Conservation (phyloP, 2,329 filamentous ascomycete species). For the Xylaria sp. region DNA sequence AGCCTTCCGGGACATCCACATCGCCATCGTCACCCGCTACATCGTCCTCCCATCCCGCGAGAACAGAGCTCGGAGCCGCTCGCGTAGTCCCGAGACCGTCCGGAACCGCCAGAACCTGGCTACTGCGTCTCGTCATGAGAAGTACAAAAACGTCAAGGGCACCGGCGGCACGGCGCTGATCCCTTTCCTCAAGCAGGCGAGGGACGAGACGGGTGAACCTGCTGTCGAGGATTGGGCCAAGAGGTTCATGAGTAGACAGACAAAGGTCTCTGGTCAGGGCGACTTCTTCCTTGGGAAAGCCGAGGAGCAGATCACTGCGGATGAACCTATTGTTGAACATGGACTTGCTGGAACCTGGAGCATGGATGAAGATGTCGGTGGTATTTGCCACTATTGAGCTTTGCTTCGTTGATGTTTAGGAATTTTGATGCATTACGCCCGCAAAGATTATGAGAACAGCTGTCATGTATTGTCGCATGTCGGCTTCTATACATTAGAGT, state of each 20-base stretch:
- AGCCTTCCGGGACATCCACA: slow-evolving; percentile 88
- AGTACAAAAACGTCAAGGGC: slow-evolving; percentile 76
- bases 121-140: slow-evolving; percentile 62
- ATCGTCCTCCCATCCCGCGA: slow-evolving; percentile 90
- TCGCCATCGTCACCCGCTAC: slow-evolving; percentile 94
- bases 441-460: too few species aligned
- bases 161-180: slow-evolving; percentile 95
- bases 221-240: slow-evolving; percentile 76
- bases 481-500: neutral
- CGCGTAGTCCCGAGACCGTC: slow-evolving; percentile 65
- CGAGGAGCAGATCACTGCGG: slow-evolving; percentile 51
- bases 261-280: slow-evolving; percentile 60
- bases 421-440: neutral
- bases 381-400: slow-evolving; percentile 66
- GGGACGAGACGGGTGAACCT: slow-evolving; percentile 94
- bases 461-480: neutral
- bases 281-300: slow-evolving; percentile 70
- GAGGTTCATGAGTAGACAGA: slow-evolving; percentile 66
- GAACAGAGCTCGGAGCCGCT: slow-evolving; percentile 71
- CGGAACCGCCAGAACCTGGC: slow-evolving; percentile 68
- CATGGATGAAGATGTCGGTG: slow-evolving; percentile 82
- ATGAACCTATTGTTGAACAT: slow-evolving; percentile 49
- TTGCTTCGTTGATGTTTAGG: neutral
- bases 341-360: slow-evolving; percentile 89
- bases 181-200: slow-evolving; percentile 94